These are phyloP conservation scores for Neoscytalidium dimidiatum DNA, from an alignment of 2,329 filamentous ascomycete species.

Conservation along the genomic window DNA sequence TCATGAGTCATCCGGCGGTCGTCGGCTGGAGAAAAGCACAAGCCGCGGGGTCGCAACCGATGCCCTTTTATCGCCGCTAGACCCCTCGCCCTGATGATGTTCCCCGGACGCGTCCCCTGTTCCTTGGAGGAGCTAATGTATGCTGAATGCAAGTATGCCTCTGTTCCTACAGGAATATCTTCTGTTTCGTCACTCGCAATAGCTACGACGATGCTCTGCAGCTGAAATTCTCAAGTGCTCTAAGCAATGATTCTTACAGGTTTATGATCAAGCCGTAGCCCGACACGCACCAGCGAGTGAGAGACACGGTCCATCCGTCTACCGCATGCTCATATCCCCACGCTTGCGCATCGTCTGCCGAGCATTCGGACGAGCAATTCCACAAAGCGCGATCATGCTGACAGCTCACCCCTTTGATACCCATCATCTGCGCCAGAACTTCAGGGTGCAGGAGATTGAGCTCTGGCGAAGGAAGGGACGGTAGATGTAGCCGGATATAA, in stretches of 20 bases:
- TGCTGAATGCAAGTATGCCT: neutral
- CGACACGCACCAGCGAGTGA: too few species aligned
- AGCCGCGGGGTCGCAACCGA: neutral
- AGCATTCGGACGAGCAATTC: neutral
- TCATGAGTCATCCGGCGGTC: neutral
- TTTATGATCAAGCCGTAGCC: too few species aligned
- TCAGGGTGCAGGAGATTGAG: neutral
- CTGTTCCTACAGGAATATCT: neutral
- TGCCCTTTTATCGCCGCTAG: neutral
- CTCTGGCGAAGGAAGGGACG: neutral
- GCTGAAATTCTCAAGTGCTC: too few species aligned
- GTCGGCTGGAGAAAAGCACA: neutral
- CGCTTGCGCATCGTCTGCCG: too few species aligned
- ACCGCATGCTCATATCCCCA: too few species aligned
- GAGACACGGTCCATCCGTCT: too few species aligned
- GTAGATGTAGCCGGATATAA: neutral
- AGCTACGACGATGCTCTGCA: neutral
- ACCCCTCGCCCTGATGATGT: neutral
- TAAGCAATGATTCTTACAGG: too few species aligned
- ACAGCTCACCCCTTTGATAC: neutral
- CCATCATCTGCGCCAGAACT: neutral
- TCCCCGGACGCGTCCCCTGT: neutral
- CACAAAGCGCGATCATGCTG: neutral
- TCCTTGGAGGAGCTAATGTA: neutral
- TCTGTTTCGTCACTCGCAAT: neutral